Evolutionary conservation across 495 filamentous ascomycete species (phyloP), one percentile per base, ranked within the genome.

Genomic region (Penicillium cinerascens): DNA sequence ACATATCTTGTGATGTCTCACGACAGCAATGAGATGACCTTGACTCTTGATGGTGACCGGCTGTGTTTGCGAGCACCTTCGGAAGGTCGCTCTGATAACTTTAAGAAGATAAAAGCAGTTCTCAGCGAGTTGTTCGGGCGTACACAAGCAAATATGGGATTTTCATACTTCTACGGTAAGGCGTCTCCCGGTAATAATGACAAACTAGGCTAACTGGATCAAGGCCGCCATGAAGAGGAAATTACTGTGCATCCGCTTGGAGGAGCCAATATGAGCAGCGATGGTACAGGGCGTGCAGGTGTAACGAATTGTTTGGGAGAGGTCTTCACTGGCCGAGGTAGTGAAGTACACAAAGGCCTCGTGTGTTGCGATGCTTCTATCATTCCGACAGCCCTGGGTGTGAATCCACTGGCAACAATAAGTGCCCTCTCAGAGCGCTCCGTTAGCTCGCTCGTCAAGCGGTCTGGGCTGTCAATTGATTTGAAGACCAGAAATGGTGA

Each of bases 1-100:
- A 73, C 82, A 6, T 87, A 86, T 65, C 69, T 87, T n/a, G 77
- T 87, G 51, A 87, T 89, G 85, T 82, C 78, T 6, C 84, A 88
- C 55, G 85, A 87, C 55, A 82, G 77, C 43, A 85, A 86, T 63
- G 78, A 87, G 67, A 78, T 80, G 3, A 76, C 77, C 8, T 55
- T 88, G 42, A 78, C 77, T 3, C 58, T 88, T 17, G 69, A 84
- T 57, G 67, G 82, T 42, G 81, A 85, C 35, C 21, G 41, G 9
- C 10, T 54, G 20, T 36, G 10, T 25, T 15, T 59, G 6, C 44
- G 11, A 13, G 29, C 29, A 3, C 29, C 29, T 10, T 33, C 29
- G 11, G 54, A 45, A 22, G 55, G 58, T 18, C 48, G 47, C 6
- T 54, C 44, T 6, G 42, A 40, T 17, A 43, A 18, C 38, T 33